These are phyloP conservation scores for Epichloe coenophiala DNA, from an alignment of 2,329 filamentous ascomycete species.

Conservation along the genomic window DNA sequence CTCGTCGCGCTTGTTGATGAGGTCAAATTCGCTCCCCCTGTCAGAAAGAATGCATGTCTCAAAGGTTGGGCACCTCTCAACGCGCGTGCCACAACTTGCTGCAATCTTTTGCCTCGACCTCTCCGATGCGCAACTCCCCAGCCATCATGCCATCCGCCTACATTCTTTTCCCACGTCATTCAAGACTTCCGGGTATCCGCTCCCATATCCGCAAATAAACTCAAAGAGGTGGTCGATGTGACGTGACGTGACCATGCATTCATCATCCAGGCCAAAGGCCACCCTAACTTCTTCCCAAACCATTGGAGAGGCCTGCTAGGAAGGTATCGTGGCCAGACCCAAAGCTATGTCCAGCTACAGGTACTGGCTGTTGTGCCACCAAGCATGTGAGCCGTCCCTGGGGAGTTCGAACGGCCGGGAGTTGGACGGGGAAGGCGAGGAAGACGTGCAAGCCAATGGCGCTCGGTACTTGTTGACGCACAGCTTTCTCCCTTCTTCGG, in stretches of 20 bases:
- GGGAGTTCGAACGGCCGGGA: not conserved
- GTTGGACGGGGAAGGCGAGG: not conserved
- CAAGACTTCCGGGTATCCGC: not conserved
- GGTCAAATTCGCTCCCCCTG: not conserved
- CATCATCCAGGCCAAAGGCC: not conserved
- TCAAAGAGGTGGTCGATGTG: not conserved
- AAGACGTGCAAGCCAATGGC: not conserved
- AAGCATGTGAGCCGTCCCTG: not conserved
- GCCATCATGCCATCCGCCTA: no score
- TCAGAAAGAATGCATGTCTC: not conserved
- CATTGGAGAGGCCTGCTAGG: not conserved
- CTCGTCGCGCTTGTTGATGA: conserved; percentile 1
- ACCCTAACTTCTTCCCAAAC: not conserved
- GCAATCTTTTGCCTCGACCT: not conserved
- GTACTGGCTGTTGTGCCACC: conserved; percentile 1
- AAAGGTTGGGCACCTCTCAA: not conserved
- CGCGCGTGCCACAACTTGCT: not conserved
- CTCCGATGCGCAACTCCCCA: not conserved
- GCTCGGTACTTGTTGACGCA: conserved; percentile 1
- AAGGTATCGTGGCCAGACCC: not conserved
- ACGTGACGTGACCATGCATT: not conserved
- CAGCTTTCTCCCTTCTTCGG: not conserved
- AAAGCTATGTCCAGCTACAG: conserved; percentile 1
- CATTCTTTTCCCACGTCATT: not conserved
- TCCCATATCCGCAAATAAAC: not conserved